Evolutionary conservation across 1,139 yeast species (phyloP).

Genomic region (Candida mesenterica): DNA sequence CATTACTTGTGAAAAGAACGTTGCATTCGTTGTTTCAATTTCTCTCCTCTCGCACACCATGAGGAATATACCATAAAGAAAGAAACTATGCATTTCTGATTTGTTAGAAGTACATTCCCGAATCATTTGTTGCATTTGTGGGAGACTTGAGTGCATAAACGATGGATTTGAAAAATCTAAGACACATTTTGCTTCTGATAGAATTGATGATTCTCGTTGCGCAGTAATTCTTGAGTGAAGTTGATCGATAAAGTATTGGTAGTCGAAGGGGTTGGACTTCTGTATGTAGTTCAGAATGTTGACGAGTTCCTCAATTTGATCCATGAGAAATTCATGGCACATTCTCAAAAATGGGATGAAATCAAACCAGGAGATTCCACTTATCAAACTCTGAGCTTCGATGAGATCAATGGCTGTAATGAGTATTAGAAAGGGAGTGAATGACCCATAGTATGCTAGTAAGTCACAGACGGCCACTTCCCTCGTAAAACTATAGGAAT

Average conservation of each 20-base stretch:
- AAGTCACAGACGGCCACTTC: not conserved
- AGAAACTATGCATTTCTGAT: not conserved
- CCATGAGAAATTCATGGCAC: not conserved
- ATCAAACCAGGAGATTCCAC: not conserved
- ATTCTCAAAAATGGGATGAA: not conserved
- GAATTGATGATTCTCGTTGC: not conserved
- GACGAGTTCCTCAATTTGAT: not conserved
- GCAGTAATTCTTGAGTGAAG: not conserved
- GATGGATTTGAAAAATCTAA: not conserved
- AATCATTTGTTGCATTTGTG: not conserved
- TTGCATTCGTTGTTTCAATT: not conserved
- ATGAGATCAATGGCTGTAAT: not conserved
- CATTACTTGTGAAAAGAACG: not conserved
- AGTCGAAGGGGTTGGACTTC: not conserved
- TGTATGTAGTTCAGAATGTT: not conserved
- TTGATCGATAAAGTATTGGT: not conserved
- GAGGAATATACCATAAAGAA: not conserved
- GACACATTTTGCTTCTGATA: not conserved
- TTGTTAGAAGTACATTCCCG: not conserved
- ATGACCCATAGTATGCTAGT: not conserved
- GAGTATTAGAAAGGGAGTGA: not conserved
- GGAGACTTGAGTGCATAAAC: not conserved
- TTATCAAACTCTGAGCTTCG: not conserved
- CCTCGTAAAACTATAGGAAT: not conserved
- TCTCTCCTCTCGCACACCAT: not conserved